Percentiles rank a stretch among this genome's conserved stretches.
Conservation (phyloP, 2,329 filamentous ascomycete species). For the Ampelomyces quisqualis region DNA sequence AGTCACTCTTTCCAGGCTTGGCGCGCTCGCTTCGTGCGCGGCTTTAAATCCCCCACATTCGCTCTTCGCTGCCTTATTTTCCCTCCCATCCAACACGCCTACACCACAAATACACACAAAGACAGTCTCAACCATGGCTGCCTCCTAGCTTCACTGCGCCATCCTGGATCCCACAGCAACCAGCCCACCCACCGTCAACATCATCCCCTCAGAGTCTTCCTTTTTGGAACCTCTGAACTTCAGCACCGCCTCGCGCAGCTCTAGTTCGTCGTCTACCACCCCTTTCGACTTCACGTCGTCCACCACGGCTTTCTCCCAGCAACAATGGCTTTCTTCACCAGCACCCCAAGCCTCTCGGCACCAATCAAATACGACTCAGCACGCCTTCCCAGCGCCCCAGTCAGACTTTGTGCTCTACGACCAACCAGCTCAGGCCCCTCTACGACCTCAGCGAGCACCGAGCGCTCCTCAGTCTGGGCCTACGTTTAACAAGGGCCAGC, state of each 20-base stretch:
- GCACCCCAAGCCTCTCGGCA: constrained; percentile 53
- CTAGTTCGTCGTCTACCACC: constrained; percentile 57
- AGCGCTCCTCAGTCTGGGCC: constrained; percentile 56
- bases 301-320: constrained; percentile 74
- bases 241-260: constrained; percentile 62
- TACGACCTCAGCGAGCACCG: constrained; percentile 52
- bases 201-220: constrained; percentile 43
- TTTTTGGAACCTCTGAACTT: constrained; percentile 62
- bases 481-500: constrained; percentile 61
- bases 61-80: constrained; percentile 35
- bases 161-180: constrained; percentile 33
- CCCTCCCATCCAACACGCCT: constrained; percentile 23
- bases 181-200: constrained; percentile 29
- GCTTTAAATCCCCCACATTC: constrained; percentile 29
- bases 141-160: constrained; percentile 40
- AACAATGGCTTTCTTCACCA: constrained; percentile 77
- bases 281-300: constrained; percentile 70
- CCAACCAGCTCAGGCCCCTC: constrained; percentile 47
- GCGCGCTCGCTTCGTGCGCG: constrained; percentile 21
- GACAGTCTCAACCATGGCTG: constrained; percentile 44
- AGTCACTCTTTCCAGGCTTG: constrained; percentile 20
- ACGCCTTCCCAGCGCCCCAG: constrained; percentile 52
- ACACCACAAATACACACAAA: constrained; percentile 24
- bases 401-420: constrained; percentile 81
- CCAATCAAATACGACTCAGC: constrained; percentile 49